These are phyloP conservation scores for Coleophoma cylindrospora DNA, from an alignment of 2,329 filamentous ascomycete species.

Conservation along the genomic window DNA sequence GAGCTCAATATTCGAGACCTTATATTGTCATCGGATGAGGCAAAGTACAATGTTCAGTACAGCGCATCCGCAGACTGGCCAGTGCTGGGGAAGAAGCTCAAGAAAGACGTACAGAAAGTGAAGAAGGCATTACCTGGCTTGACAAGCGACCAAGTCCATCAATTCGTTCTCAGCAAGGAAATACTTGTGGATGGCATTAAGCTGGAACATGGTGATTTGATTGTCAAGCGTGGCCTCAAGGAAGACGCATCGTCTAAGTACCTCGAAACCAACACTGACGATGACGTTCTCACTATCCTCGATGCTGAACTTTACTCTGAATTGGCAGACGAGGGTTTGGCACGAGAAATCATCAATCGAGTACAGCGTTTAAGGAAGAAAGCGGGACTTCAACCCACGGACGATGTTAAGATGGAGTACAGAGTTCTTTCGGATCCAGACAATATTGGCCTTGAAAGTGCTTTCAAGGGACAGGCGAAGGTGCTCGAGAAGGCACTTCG, in stretches of 20 bases:
- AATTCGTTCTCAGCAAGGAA: slow-evolving; percentile 67
- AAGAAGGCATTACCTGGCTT: slow-evolving; percentile 83
- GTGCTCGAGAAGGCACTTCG: slow-evolving; percentile 74
- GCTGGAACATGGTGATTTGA: slow-evolving; percentile 76
- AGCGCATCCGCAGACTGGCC: slow-evolving; percentile 90
- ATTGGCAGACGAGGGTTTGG: slow-evolving; percentile 81
- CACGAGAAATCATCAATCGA: slow-evolving; percentile 86
- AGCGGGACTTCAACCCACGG: slow-evolving; percentile 82
- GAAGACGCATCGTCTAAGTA: slow-evolving; percentile 66
- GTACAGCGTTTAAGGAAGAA: slow-evolving; percentile 93
- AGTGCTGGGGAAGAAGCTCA: slow-evolving; percentile 90
- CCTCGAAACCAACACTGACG: slow-evolving; percentile 82
- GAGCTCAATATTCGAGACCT: slow-evolving; percentile 89
- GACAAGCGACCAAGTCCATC: slow-evolving; percentile 74
- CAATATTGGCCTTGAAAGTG: slow-evolving; percentile 63
- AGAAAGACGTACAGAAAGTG: slow-evolving; percentile 88
- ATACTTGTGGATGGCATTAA: slow-evolving; percentile 83
- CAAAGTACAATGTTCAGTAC: slow-evolving; percentile 88
- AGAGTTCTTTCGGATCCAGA: slow-evolving; percentile 75
- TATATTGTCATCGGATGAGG: slow-evolving; percentile 79
- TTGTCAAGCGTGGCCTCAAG: slow-evolving; percentile 74
- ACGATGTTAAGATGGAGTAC: slow-evolving; percentile 96
- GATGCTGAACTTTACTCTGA: slow-evolving; percentile 79
- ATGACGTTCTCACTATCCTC: slow-evolving; percentile 88
- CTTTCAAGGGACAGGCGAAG: slow-evolving; percentile 62